These are phyloP conservation scores for Crithidia brevicula DNA, from an alignment of 208 protist species.

Conservation along the genomic window DNA sequence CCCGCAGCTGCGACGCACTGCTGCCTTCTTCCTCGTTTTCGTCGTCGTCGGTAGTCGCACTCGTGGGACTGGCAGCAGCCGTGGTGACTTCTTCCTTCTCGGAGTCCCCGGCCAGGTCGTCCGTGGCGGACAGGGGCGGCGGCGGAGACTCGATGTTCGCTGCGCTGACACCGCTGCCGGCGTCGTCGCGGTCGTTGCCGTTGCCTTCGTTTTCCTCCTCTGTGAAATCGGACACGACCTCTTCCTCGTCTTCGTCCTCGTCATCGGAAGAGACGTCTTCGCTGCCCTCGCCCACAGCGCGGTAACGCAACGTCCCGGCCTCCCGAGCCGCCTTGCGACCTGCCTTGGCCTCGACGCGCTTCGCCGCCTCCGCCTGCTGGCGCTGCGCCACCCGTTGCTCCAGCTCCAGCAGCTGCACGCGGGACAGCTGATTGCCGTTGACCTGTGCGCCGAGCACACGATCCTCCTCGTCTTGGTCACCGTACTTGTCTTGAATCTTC, in stretches of 20 bases:
- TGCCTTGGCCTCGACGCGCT: slow-evolving; percentile 18
- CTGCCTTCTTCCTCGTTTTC: slow-evolving; percentile 4
- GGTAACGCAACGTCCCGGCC: slow-evolving; percentile 18
- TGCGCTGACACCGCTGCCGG: background rate
- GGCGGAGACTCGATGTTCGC: background rate
- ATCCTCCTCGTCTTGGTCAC: slow-evolving; percentile 85
- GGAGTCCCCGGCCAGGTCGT: slow-evolving; percentile 8
- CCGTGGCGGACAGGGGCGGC: background rate
- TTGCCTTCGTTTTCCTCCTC: no score
- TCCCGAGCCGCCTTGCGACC: slow-evolving; percentile 2
- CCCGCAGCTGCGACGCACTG: slow-evolving; percentile 1
- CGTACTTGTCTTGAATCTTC: slow-evolving; percentile 79
- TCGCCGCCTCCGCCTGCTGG: slow-evolving; percentile 13
- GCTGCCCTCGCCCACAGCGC: background rate
- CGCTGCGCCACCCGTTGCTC: slow-evolving; percentile 12
- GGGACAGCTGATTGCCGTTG: slow-evolving; percentile 70
- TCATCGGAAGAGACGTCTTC: background rate
- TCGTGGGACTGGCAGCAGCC: background rate
- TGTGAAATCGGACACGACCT: slow-evolving; percentile 19
- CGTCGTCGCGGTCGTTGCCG: slow-evolving; percentile 19
- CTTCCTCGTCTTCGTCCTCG: slow-evolving; percentile 11
- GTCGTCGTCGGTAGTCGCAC: background rate
- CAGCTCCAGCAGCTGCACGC: slow-evolving; percentile 47
- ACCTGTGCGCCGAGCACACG: slow-evolving; percentile 49
- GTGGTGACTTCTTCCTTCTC: slow-evolving; percentile 8